phyloP scores from a whole-genome alignment of 495 filamentous ascomycete genomes.

The Podospora pseudoanserina region DNA sequence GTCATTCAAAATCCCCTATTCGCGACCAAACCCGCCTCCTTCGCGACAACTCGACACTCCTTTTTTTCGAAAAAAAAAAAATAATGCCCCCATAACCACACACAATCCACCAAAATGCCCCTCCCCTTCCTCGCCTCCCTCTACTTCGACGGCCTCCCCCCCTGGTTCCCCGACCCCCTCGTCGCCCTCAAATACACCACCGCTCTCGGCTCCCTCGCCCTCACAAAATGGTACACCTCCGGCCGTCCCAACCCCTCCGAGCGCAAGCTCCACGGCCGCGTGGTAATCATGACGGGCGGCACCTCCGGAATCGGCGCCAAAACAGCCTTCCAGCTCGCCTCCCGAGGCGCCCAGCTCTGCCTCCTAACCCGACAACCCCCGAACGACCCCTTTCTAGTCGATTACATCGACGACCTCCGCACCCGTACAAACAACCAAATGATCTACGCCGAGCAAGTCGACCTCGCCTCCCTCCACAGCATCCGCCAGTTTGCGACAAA shows the following conservation, averaged over 20 bases:
- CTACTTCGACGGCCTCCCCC: slow-evolving; percentile 59
- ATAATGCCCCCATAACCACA: slow-evolving; percentile 5
- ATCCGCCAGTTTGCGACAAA: slow-evolving; percentile 94
- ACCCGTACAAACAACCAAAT: slow-evolving; percentile 75
- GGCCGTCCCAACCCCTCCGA: slow-evolving; percentile 75
- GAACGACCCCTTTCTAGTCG: slow-evolving; percentile 81
- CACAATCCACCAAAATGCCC: slow-evolving; percentile 58
- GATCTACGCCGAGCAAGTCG: slow-evolving; percentile 92
- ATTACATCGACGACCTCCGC: slow-evolving; percentile 88
- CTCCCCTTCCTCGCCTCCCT: slow-evolving; percentile 65
- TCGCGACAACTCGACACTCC: not conserved
- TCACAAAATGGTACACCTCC: slow-evolving; percentile 74
- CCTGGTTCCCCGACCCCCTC: slow-evolving; percentile 61
- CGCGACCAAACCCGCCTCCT: no score
- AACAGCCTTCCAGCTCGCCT: slow-evolving; percentile 68
- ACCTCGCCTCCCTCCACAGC: slow-evolving; percentile 79
- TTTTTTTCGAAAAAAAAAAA: not conserved
- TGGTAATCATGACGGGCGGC: slow-evolving; percentile 91
- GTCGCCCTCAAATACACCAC: slow-evolving; percentile 56
- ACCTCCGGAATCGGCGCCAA: slow-evolving; percentile 89
- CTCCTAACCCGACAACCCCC: slow-evolving; percentile 79
- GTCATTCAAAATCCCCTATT: not conserved
- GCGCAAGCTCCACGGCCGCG: slow-evolving; percentile 84
- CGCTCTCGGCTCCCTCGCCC: slow-evolving; percentile 55
- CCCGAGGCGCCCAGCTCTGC: slow-evolving; percentile 83